Base-by-base conservation (phyloP, 441 rosid genomes). In the Adansonia rubrostipa region DNA sequence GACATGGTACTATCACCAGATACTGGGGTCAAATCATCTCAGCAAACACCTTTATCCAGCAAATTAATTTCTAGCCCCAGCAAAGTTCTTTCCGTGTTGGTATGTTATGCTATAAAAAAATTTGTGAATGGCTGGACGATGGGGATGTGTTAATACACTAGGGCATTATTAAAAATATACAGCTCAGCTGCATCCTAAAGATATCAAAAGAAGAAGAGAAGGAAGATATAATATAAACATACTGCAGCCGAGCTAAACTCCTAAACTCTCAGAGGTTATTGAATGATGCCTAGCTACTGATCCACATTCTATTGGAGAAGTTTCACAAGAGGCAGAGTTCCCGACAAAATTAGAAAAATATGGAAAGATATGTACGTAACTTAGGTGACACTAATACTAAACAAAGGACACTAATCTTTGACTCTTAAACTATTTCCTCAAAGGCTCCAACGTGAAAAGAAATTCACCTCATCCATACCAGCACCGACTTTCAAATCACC, bases 391-490 rank as follows among this genome's bases (percentile, higher is more conserved):
- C 68, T 8, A 36, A 50, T n/a, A 65, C 15, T 17, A 50, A 64
- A 24, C 4, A 11, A 10, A 75, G 24, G 36, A n/a, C 48, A 50
- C 44, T n/a, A 15, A 17, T 19, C 0, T 73, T 73, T 42, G 1
- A 24, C 78, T 24, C 60, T 20, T 63, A 61, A 62, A 24, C 28
- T 75, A 75, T 69, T 36, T 45, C 61, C 77, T 64, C 63, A 28
- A 75, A 51, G 71, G 68, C 64, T 68, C 28, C 44, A 40, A 13
- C 22, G 48, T 42, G 70, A 78, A 84, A 83, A 42, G 80, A 42
- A 82, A 80, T 80, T 86, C 85, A 93, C 99, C 98, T 96, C 97
- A 78, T 93, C 93, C 86, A 88, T 80, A 80, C 84, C 90, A 81
- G 87, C 77, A 71, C 86, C 77, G 58, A 81, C 80, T 77, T 89